A percentile compares a stretch with the other conserved stretches of the same genome.
Evolutionary conservation across 371 early-diverging fungal species (phyloP).

Genomic region (Mucor indicus): DNA sequence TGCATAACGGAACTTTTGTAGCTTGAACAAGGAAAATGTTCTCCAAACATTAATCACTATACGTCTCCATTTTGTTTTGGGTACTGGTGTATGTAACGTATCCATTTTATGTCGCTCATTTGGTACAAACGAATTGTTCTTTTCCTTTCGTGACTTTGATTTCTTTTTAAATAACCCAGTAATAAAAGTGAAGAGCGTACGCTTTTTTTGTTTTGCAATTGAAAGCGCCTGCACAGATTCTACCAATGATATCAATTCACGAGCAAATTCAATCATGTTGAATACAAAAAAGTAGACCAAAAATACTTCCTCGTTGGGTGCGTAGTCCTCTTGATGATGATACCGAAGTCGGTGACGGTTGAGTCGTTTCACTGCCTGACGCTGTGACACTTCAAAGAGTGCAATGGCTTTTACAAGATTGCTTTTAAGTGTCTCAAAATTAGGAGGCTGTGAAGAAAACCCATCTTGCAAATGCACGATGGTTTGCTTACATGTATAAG

Average conservation of each 20-base stretch:
- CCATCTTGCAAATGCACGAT: constrained; percentile 46
- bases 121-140: constrained; percentile 20
- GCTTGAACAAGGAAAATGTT: constrained; percentile 59
- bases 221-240: constrained; percentile 42
- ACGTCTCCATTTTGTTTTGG: constrained; percentile 47
- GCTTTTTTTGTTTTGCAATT: constrained; percentile 13
- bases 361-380: constrained; percentile 29
- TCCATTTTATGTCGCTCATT: constrained; percentile 52
- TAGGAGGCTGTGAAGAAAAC: constrained; percentile 10
- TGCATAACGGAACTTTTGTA: constrained; percentile 68
- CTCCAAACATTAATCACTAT: constrained; percentile 57
- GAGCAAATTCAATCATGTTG: constrained; percentile 71
- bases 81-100: constrained; percentile 68
- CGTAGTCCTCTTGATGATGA: constrained; percentile 49
- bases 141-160: background rate
- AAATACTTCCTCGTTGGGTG: constrained; percentile 64
- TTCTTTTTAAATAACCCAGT: background rate
- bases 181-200: constrained; percentile 7
- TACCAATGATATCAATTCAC: constrained; percentile 56
- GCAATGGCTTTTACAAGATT: constrained; percentile 41
- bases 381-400: constrained; percentile 37
- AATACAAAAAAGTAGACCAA: constrained; percentile 78
- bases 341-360: constrained; percentile 39
- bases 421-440: constrained; percentile 21
- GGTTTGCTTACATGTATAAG: constrained; percentile 61